Conservation (phyloP, 1,284 basidiomycete genomes). For the Macrocystidia cucumis region DNA sequence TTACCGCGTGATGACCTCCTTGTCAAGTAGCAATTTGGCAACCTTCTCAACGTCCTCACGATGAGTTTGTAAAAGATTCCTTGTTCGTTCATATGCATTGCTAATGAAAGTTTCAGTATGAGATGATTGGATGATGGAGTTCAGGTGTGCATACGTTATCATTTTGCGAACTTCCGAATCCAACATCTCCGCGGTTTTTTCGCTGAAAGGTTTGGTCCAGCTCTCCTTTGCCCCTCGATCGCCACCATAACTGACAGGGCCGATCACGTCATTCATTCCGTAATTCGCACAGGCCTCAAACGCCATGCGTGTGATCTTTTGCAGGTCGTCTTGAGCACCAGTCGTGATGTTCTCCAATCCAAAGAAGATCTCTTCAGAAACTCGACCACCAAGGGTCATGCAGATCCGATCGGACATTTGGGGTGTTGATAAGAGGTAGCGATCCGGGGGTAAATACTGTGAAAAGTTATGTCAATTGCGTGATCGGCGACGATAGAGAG, state of each 20-base stretch:
- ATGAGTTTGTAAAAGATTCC: constrained; percentile 76
- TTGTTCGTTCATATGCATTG: constrained; percentile 82
- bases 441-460: constrained; percentile 92
- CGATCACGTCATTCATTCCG: constrained; percentile 94
- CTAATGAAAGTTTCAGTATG: constrained; percentile 22
- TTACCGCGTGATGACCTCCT: constrained; percentile 92
- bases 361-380: constrained; percentile 98
- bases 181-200: constrained; percentile 93
- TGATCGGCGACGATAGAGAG: constrained; percentile 4
- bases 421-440: constrained; percentile 92
- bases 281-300: constrained; percentile 94
- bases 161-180: constrained; percentile 93
- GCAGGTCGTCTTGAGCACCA: constrained; percentile 94
- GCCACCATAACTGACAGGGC: constrained; percentile 93
- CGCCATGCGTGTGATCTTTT: constrained; percentile 97
- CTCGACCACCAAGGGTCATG: constrained; percentile 98
- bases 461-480: constrained; percentile 6
- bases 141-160: constrained; percentile 68
- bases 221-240: constrained; percentile 77
- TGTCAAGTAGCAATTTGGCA: constrained; percentile 82
- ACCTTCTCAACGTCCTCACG: constrained; percentile 92
- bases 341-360: constrained; percentile 91
- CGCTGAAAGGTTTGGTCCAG: constrained; percentile 97
- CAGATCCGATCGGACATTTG: constrained; percentile 95
- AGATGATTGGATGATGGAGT: neutral